Evolutionary conservation across 2,329 filamentous ascomycete species (phyloP).

Genomic region (Hymenoscyphus occultus): DNA sequence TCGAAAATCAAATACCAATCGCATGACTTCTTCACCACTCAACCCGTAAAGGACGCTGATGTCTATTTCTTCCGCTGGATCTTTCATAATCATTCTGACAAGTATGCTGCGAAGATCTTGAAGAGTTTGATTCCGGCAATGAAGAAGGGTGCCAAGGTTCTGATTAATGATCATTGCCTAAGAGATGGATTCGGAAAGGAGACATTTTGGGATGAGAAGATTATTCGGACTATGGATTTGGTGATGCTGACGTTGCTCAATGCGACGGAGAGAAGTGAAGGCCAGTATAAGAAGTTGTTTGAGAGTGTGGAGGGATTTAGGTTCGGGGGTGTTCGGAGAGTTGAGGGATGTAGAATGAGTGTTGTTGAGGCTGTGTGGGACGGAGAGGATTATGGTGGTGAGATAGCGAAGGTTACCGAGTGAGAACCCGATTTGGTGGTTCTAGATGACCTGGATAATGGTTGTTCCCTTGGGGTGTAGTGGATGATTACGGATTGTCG

Average conservation of each 20-base stretch:
- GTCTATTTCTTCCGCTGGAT: slow-evolving; percentile 47
- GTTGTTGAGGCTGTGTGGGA: slow-evolving; percentile 49
- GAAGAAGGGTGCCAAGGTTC: slow-evolving; percentile 9
- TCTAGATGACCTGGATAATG: background rate
- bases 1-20: slow-evolving; percentile 41
- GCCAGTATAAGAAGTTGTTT: slow-evolving; percentile 48
- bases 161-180: slow-evolving; percentile 46
- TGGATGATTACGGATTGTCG: too few species aligned
- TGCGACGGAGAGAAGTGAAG: slow-evolving; percentile 48
- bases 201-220: slow-evolving; percentile 45
- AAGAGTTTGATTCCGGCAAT: slow-evolving; percentile 6
- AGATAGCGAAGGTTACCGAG: background rate
- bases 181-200: slow-evolving; percentile 36
- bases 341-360: slow-evolving; percentile 46
- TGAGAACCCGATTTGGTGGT: background rate
- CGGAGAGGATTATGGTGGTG: slow-evolving; percentile 25
- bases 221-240: slow-evolving; percentile 49
- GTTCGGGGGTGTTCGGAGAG: slow-evolving; percentile 45
- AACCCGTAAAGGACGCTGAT: slow-evolving; percentile 52
- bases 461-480: background rate
- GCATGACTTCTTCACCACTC: slow-evolving; percentile 37
- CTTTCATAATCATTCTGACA: slow-evolving; percentile 15
- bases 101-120: slow-evolving; percentile 11
- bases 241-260: slow-evolving; percentile 52
- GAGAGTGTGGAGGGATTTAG: slow-evolving; percentile 43